These are phyloP conservation scores for Xanthoconium purpureum DNA, from an alignment of 768 basidiomycete genomes.

Conservation along the genomic window DNA sequence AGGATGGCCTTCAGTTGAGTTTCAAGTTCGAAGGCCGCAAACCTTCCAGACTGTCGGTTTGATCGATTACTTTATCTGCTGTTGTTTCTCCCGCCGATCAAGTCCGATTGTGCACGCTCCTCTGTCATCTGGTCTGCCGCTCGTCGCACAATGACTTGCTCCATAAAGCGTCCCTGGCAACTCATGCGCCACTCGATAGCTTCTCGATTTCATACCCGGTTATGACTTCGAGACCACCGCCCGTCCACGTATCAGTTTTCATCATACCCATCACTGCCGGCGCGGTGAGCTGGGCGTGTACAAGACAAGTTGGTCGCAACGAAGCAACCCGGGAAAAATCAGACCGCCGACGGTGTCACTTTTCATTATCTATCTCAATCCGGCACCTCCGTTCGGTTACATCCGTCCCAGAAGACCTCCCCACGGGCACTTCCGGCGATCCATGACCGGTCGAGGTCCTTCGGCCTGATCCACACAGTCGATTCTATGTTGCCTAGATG, in stretches of 20 bases:
- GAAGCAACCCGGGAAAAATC: conserved; percentile 7
- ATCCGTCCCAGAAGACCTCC: conserved; percentile 18
- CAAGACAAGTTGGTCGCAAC: neutral
- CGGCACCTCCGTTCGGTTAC: conserved; percentile 27
- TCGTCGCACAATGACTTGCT: conserved; percentile 7
- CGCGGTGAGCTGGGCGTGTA: neutral
- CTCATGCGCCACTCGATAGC: conserved; percentile 11
- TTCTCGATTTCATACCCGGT: conserved; percentile 10
- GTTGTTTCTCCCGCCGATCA: conserved; percentile 34
- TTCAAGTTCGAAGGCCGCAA: conserved; percentile 33
- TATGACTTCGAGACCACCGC: conserved; percentile 1
- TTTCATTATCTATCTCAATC: conserved; percentile 18
- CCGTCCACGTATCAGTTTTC: neutral
- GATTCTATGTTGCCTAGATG: neutral
- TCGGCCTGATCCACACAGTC: conserved; percentile 2
- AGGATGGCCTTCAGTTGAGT: conserved; percentile 26
- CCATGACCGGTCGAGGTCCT: conserved; percentile 9
- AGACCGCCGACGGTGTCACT: conserved; percentile 4
- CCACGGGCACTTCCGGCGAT: conserved; percentile 24
- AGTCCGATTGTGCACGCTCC: conserved; percentile 28
- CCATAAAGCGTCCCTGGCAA: conserved; percentile 13
- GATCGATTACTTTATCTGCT: conserved; percentile 34
- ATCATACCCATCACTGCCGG: neutral
- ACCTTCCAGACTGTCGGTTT: conserved; percentile 26
- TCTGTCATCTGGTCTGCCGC: conserved; percentile 10